These are phyloP conservation scores for Mycena kentingensis DNA, from an alignment of 768 basidiomycete species.

Conservation along the genomic window DNA sequence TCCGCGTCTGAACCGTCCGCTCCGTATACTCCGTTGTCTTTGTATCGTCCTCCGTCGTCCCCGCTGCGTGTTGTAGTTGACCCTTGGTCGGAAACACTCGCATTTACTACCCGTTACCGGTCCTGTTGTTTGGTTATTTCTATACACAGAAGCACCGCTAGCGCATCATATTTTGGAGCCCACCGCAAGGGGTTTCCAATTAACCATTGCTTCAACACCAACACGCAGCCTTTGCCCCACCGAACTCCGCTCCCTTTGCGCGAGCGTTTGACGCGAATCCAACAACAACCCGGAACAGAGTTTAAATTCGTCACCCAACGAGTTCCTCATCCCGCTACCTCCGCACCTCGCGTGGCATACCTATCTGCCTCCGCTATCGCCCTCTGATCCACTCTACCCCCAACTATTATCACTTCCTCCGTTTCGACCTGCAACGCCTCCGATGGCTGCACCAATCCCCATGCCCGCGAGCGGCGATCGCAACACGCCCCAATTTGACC, in stretches of 20 bases:
- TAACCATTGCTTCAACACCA: conserved; percentile 3
- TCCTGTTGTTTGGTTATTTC: background rate
- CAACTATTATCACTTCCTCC: background rate
- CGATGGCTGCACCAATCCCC: background rate
- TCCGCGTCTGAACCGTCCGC: too few relatives aligned
- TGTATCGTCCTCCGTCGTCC: background rate
- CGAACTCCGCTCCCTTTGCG: background rate
- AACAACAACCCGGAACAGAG: background rate
- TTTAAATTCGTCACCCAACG: background rate
- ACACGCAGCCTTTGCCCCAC: background rate
- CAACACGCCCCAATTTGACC: conserved; percentile 24
- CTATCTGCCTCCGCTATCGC: background rate
- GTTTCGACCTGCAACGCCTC: background rate
- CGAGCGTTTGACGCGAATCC: background rate
- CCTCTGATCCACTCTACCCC: background rate
- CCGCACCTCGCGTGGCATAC: background rate
- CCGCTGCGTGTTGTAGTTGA: background rate
- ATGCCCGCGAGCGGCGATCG: conserved; percentile 24
- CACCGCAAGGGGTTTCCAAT: conserved; percentile 18
- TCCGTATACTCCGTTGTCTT: too few relatives aligned
- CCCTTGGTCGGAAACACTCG: conserved; percentile 3
- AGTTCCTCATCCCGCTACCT: background rate
- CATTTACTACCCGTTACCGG: background rate
- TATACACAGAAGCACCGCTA: conserved; percentile 18
- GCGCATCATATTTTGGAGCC: conserved; percentile 20